Percentiles rank a stretch among this genome's conserved stretches.
Evolutionary conservation across 2,329 filamentous ascomycete species (phyloP).

Genomic region (Botryotinia convoluta): DNA sequence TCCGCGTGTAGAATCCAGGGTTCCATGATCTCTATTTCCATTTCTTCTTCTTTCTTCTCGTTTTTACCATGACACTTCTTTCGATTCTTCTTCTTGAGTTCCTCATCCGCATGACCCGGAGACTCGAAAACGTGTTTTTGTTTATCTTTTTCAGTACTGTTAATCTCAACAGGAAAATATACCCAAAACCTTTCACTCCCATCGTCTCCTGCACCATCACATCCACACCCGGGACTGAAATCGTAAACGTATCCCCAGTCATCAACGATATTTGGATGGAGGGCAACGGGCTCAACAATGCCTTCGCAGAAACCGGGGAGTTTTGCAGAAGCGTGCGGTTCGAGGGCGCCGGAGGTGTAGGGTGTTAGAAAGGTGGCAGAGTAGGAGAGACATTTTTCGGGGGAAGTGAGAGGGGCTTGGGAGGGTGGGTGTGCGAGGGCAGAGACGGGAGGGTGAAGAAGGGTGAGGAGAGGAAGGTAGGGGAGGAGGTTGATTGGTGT

Average conservation of each 20-base stretch:
- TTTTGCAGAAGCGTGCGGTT: background rate
- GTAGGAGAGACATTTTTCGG: constrained; percentile 1
- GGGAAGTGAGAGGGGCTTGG: background rate
- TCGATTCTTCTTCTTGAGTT: background rate
- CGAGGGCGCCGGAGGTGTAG: background rate
- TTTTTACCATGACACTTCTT: background rate
- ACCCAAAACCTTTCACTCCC: constrained; percentile 3
- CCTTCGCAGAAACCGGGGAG: background rate
- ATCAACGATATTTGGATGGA: background rate
- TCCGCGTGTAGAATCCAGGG: background rate
- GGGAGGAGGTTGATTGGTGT: background rate
- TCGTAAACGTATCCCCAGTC: background rate
- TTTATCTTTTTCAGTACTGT: background rate
- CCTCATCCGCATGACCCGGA: background rate
- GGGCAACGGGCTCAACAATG: background rate
- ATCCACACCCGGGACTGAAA: background rate
- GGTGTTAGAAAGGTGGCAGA: background rate
- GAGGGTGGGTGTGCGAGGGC: background rate
- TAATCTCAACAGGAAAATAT: background rate
- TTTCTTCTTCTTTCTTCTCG: background rate
- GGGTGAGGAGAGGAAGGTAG: background rate
- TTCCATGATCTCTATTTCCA: background rate
- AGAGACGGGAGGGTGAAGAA: background rate
- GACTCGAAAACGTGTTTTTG: background rate
- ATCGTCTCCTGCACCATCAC: background rate